Percentiles rank a stretch among this genome's conserved stretches.
Evolutionary conservation across 179 eudicot genomes (phyloP).

Genomic region (Monotropa hypopitys): DNA sequence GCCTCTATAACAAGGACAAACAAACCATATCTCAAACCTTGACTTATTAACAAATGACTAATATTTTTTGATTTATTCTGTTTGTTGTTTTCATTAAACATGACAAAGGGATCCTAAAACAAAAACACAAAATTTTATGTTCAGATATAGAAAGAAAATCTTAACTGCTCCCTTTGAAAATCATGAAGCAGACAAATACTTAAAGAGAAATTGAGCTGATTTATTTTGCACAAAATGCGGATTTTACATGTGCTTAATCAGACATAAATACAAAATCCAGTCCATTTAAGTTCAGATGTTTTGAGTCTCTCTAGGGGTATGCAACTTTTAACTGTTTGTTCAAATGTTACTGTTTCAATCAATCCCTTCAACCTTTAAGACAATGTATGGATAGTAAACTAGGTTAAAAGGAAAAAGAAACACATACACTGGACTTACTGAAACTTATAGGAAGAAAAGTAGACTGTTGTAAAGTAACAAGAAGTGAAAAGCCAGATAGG

Average conservation of each 20-base stretch:
- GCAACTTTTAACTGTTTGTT: no score
- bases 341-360: no score
- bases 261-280: constrained; percentile 4
- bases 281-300: constrained; percentile 16
- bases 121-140: not conserved
- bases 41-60: constrained; percentile 10
- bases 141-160: not conserved
- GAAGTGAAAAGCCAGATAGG: not conserved
- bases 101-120: not conserved
- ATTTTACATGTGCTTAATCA: constrained; percentile 16
- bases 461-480: not conserved
- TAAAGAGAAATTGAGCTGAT: constrained; percentile 14
- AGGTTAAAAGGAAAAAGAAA: no score
- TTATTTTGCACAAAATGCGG: constrained; percentile 26
- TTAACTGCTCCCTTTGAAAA: constrained; percentile 37
- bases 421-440: not conserved
- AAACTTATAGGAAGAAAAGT: not conserved
- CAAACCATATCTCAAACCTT: constrained; percentile 1
- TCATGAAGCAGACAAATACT: constrained; percentile 24
- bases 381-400: no score
- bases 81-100: constrained; percentile 5
- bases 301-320: constrained; percentile 28
- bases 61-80: not conserved
- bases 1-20: not conserved
- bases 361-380: no score